Base-by-base conservation (phyloP, 208 protist genomes). In the Trypanosoma brucei region DNA sequence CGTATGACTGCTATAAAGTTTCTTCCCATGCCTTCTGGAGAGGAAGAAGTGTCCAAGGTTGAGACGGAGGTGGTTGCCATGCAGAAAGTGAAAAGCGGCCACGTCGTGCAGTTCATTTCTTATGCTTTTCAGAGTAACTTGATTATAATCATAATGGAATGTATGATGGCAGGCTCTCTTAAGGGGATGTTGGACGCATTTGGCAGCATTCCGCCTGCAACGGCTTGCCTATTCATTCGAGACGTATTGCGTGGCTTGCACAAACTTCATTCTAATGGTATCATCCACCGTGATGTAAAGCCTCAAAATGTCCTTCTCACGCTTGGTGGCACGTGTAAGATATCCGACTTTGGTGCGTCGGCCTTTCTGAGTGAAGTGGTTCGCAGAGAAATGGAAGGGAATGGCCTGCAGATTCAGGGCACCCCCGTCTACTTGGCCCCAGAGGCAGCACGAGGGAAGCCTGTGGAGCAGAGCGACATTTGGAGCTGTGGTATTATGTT, bases 261-360 rank as follows among this genome's bases (percentile, higher is more conserved):
- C 57, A 91, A 86, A 70, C 68, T 97, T 37, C 92, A 97, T 64
- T 79, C 78, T 0, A 81, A 82, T 59, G 82, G 80, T 22, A 73
- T 96, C 37, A 84, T 95, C 13, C 92, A 97, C 62, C 76, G 90
- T 40, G 92, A 97, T 64, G 82, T 97, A 39, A 97, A 97, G 70
- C 90, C 90, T 45, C 83, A 93, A 70, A 97, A 97, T 75, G 86
- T 96, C 50, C 79, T 97, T 50, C 64, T 96, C 36, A 86, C 83
- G 13, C 70, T 88, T 13, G 52, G 79, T 3, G 88, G 90, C 7
- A 78, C 68, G 45, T 94, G 88, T 68, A 97, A 97, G 54, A 86
- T 97, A n/a, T 89, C 84, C 3, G 92, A 97, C 70, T 97, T 97
- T 59, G 92, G 92, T 3, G 85, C 91, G 40, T 88, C 81, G 3